Percentiles rank a stretch among this genome's conserved stretches.
Conservation (phyloP, 805 yeast genomes). For the Soucietia sequanensis region DNA sequence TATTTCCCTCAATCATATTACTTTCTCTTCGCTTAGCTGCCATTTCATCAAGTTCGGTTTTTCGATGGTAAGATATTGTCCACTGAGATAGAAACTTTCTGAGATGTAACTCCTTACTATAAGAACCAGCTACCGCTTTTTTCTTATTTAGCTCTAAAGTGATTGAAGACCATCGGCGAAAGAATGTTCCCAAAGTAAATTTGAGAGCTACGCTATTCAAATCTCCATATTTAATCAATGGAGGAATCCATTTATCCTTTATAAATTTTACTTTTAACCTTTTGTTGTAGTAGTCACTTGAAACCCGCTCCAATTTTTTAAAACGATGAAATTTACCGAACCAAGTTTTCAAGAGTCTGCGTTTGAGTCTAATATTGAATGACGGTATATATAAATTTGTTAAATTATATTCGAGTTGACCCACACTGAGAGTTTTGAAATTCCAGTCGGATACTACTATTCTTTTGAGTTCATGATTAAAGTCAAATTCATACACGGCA, state of each 20-base stretch:
- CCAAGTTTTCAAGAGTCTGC: slow-evolving; percentile 12
- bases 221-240: neutral
- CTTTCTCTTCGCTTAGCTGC: neutral
- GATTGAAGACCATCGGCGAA: neutral
- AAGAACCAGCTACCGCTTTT: neutral
- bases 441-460: slow-evolving; percentile 22
- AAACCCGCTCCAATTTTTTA: slow-evolving; percentile 2
- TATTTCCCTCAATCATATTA: neutral
- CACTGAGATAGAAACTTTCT: neutral
- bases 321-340: slow-evolving; percentile 4
- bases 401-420: slow-evolving; percentile 12
- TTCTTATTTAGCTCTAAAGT: neutral
- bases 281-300: slow-evolving; percentile 8
- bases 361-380: neutral
- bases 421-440: slow-evolving; percentile 7
- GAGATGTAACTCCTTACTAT: neutral
- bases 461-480: slow-evolving; percentile 2
- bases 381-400: slow-evolving; percentile 8
- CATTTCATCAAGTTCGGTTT: neutral
- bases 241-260: slow-evolving; percentile 2
- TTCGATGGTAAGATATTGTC: neutral
- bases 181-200: neutral
- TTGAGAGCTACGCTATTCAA: neutral
- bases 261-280: slow-evolving; percentile 6
- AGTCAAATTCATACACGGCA: slow-evolving; percentile 17